phyloP scores from a whole-genome alignment of 1,139 yeast species.

The Blastobotrys proliferans region DNA sequence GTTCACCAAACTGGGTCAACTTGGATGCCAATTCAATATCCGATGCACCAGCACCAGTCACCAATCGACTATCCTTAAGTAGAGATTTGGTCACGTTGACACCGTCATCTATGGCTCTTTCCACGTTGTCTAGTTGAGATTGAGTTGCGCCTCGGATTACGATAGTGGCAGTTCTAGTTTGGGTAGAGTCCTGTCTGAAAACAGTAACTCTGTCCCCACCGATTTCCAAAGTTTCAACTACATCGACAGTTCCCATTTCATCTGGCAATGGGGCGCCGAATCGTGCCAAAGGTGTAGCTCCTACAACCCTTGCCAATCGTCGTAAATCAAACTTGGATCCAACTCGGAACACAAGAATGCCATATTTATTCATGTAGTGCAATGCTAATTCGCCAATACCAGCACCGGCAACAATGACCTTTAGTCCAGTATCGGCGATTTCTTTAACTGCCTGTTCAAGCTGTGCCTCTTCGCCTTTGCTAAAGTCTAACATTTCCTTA shows the following conservation, averaged over 20 bases:
- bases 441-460: constrained; percentile 83
- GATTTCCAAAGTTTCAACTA: constrained; percentile 87
- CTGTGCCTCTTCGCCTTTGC: constrained; percentile 95
- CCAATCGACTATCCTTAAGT: constrained; percentile 68
- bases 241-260: constrained; percentile 84
- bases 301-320: constrained; percentile 93
- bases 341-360: constrained; percentile 79
- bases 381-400: constrained; percentile 89
- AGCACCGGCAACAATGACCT: constrained; percentile 88
- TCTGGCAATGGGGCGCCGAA: constrained; percentile 95
- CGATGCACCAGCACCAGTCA: constrained; percentile 97
- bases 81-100: constrained; percentile 89
- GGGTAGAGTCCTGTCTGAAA: constrained; percentile 65
- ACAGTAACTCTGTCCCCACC: constrained; percentile 98
- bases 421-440: constrained; percentile 77
- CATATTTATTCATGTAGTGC: constrained; percentile 85
- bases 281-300: constrained; percentile 94
- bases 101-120: constrained; percentile 96
- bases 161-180: constrained; percentile 82
- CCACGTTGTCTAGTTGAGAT: constrained; percentile 86
- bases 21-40: constrained; percentile 84
- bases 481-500: constrained; percentile 91
- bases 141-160: constrained; percentile 97
- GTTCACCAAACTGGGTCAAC: constrained; percentile 81
- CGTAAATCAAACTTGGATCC: constrained; percentile 92